Evolutionary conservation across 495 filamentous ascomycete genomes (phyloP).

Genomic region (Aspergillus indologenus): DNA sequence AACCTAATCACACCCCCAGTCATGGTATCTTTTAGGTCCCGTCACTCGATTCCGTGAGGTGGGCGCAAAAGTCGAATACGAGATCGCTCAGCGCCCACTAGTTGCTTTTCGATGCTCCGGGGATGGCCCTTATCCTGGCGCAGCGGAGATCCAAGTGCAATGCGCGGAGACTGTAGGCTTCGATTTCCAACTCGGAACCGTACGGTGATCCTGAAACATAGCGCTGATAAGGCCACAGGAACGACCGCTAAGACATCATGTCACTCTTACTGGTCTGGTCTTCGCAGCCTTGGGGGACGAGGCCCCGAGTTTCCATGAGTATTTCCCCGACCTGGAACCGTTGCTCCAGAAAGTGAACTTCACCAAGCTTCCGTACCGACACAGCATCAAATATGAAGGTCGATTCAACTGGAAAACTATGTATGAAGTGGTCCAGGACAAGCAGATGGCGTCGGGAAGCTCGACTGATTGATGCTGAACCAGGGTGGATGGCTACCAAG

Average conservation of each 20-base stretch:
- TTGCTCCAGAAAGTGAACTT: conserved; percentile 54
- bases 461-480: neutral
- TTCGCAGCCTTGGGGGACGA: conserved; percentile 52
- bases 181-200: too few relatives aligned
- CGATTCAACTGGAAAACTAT: conserved; percentile 66
- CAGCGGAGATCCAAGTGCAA: conserved; percentile 41
- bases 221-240: conserved; percentile 17
- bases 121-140: conserved; percentile 27
- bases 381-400: conserved; percentile 56
- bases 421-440: conserved; percentile 22
- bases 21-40: conserved; percentile 63
- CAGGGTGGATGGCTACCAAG: conserved; percentile 61
- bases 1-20: conserved; percentile 32
- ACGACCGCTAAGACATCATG: conserved; percentile 37
- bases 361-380: conserved; percentile 52
- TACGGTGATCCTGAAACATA: neutral
- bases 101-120: conserved; percentile 41
- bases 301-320: conserved; percentile 53
- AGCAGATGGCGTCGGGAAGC: neutral
- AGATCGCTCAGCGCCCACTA: conserved; percentile 52
- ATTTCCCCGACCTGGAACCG: conserved; percentile 53
- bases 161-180: conserved; percentile 33
- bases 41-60: conserved; percentile 50
- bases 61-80: conserved; percentile 49
- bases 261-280: conserved; percentile 53